phyloP scores from a whole-genome alignment of 1,284 basidiomycete genomes.

The Malassezia japonica region DNA sequence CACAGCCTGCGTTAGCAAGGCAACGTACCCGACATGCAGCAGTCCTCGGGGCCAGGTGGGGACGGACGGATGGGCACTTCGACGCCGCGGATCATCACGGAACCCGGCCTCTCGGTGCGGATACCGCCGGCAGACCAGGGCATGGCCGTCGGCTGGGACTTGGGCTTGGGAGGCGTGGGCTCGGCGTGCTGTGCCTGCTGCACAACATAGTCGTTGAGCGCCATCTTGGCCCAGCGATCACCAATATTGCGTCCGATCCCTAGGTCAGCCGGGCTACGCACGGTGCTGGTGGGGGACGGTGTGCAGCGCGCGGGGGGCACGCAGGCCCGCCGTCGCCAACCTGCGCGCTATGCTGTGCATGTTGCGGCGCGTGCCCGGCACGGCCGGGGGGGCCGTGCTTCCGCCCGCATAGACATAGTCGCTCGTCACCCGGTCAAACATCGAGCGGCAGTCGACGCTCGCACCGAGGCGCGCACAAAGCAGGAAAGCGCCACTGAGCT shows the following conservation, averaged over 20 bases:
- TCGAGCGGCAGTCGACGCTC: constrained; percentile 60
- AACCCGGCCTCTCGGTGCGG: constrained; percentile 5
- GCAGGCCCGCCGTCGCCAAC: background rate
- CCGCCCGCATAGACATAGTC: background rate
- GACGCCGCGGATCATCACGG: constrained; percentile 22
- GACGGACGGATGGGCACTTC: constrained; percentile 28
- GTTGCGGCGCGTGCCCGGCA: background rate
- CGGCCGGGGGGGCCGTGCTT: background rate
- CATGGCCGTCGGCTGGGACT: constrained; percentile 3
- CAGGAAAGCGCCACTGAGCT: constrained; percentile 85
- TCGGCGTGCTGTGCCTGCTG: too few relatives aligned
- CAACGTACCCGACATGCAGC: constrained; percentile 27
- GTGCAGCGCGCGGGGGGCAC: constrained; percentile 1
- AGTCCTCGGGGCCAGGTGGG: constrained; percentile 45
- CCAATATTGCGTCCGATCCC: background rate
- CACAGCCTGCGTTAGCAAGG: constrained; percentile 64
- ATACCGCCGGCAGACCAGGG: background rate
- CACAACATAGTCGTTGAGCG: too few relatives aligned
- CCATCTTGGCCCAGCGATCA: background rate
- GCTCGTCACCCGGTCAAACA: constrained; percentile 48
- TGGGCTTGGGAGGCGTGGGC: background rate
- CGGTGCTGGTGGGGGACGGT: background rate
- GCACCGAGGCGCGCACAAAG: constrained; percentile 74
- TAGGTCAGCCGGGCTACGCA: background rate
- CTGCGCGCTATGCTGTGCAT: background rate